Percentiles rank a stretch among this genome's conserved stretches.
These are phyloP conservation scores for Chlorokybus atmophyticus DNA, from an alignment of 139 green algal genomes.

Conservation along the genomic window DNA sequence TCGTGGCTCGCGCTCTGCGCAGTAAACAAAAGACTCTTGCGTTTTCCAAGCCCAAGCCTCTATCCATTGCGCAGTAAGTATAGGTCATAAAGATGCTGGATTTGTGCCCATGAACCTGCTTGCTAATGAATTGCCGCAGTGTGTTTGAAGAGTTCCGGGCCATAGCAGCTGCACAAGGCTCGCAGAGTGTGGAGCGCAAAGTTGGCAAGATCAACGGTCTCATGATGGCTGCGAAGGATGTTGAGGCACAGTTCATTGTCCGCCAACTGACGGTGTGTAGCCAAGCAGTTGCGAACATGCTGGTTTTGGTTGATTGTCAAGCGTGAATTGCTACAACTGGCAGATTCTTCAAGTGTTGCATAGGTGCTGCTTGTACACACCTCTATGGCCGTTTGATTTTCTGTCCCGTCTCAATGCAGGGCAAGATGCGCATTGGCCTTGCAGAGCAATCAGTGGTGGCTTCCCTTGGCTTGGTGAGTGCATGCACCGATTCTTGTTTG, in stretches of 20 bases:
- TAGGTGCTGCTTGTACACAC: too few relatives aligned
- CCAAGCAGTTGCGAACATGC: too few relatives aligned
- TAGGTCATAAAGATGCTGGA: too few relatives aligned
- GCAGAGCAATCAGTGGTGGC: slow-evolving; percentile 83
- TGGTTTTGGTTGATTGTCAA: too few relatives aligned
- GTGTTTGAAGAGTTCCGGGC: slow-evolving; percentile 31
- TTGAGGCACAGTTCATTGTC: slow-evolving; percentile 72
- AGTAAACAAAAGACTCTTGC: slow-evolving; percentile 32
- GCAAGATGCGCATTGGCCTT: slow-evolving; percentile 92
- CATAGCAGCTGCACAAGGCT: slow-evolving; percentile 15
- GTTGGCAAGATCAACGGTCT: slow-evolving; percentile 64
- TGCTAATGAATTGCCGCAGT: too few relatives aligned
- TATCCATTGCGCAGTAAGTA: slow-evolving; percentile 36
- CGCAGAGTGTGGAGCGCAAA: slow-evolving; percentile 3
- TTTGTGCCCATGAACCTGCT: too few relatives aligned
- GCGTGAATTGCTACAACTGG: too few relatives aligned
- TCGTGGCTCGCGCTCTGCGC: slow-evolving; percentile 48
- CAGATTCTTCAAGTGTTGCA: too few relatives aligned
- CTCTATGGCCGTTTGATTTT: too few relatives aligned
- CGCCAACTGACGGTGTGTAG: too few relatives aligned
- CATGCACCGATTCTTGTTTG: too few relatives aligned
- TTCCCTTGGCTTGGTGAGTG: slow-evolving; percentile 83
- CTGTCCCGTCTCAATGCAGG: too few relatives aligned
- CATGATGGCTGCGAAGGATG: slow-evolving; percentile 54
- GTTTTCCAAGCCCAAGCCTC: slow-evolving; percentile 35